Conservation (phyloP, 1,284 basidiomycete species). For the Ganoderma meredithae region DNA sequence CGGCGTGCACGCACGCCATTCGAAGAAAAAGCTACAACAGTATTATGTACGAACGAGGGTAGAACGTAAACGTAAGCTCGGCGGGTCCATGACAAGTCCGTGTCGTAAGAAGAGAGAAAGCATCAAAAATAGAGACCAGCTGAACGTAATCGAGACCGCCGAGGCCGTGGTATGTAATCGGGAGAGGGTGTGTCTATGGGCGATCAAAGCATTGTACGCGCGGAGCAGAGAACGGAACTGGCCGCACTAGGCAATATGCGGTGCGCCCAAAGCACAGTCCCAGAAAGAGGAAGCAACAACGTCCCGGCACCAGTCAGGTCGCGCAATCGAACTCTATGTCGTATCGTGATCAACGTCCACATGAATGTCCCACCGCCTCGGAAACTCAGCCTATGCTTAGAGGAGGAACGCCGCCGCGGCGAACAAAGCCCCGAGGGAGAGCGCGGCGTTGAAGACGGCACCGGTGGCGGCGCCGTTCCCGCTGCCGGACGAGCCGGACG, state of each 20-base stretch:
- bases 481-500: conserved; percentile 11
- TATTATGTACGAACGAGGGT: background rate
- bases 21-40: conserved; percentile 10
- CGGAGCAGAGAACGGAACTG: conserved; percentile 11
- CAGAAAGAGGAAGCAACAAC: conserved; percentile 1
- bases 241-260: conserved; percentile 17
- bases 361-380: background rate
- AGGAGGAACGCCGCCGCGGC: conserved; percentile 32
- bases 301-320: conserved; percentile 10
- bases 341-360: background rate
- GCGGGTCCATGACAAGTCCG: conserved; percentile 29
- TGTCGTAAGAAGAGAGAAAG: conserved; percentile 22
- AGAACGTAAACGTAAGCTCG: conserved; percentile 17
- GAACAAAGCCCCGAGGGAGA: conserved; percentile 27
- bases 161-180: conserved; percentile 17
- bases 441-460: conserved; percentile 18
- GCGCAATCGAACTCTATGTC: background rate
- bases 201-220: background rate
- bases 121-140: background rate
- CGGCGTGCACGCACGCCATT: conserved; percentile 17
- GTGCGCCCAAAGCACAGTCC: conserved; percentile 4
- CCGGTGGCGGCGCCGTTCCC: conserved; percentile 19
- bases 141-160: conserved; percentile 19
- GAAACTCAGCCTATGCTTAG: conserved; percentile 11
- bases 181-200: background rate